phyloP scores from a whole-genome alignment of 1,284 basidiomycete species.

The Ustilago tritici region DNA sequence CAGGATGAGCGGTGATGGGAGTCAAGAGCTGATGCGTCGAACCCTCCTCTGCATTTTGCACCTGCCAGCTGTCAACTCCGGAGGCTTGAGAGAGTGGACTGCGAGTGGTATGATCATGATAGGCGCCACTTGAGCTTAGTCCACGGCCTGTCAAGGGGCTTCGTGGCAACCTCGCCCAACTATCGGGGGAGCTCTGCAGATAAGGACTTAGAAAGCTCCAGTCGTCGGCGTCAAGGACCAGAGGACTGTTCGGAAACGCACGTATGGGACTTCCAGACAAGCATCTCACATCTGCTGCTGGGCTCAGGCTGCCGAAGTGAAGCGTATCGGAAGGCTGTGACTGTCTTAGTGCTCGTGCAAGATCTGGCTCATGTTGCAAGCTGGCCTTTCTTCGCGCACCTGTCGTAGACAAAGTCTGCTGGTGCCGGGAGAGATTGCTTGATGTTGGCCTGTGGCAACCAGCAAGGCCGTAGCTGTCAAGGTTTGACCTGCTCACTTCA shows the following conservation, averaged over 20 bases:
- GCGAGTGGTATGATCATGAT: not conserved
- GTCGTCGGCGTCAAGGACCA: not conserved
- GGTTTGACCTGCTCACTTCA: not conserved
- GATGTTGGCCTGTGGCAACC: not conserved
- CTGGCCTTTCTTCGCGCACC: not conserved
- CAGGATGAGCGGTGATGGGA: constrained; percentile 6
- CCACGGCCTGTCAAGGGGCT: constrained; percentile 7
- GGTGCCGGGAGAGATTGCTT: not conserved
- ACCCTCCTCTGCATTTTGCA: not conserved
- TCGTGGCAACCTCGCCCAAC: not conserved
- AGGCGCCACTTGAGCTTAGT: not conserved
- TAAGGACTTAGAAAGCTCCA: constrained; percentile 14
- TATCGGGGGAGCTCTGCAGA: not conserved
- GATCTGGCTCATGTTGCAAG: not conserved
- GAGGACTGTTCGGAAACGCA: not conserved
- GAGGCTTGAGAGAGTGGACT: not conserved
- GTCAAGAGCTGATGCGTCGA: not conserved
- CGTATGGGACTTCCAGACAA: not conserved
- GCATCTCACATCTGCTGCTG: not conserved
- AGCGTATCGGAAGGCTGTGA: not conserved
- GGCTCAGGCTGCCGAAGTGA: not conserved
- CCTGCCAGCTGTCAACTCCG: not conserved
- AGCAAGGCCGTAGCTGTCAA: not conserved
- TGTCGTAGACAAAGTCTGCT: not conserved
- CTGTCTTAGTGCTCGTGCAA: not conserved